phyloP scores from a whole-genome alignment of 2,329 filamentous ascomycete species.

The Xylaria sp. region DNA sequence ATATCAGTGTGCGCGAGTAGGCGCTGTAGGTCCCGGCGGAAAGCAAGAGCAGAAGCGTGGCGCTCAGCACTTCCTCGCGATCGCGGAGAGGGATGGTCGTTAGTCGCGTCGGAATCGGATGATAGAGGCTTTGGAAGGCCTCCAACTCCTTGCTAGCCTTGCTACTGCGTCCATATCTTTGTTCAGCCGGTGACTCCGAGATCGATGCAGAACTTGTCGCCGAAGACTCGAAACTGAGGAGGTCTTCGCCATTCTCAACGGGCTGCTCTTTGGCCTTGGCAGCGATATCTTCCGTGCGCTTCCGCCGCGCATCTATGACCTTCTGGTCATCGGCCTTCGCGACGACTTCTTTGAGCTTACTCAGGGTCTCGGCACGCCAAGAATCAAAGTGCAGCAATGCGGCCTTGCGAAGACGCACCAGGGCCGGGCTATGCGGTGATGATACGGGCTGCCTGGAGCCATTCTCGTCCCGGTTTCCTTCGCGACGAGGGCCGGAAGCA shows the following conservation, averaged over 20 bases:
- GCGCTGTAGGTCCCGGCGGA: constrained; percentile 80
- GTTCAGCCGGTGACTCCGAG: neutral
- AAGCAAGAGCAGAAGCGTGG: constrained; percentile 75
- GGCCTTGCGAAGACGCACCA: constrained; percentile 57
- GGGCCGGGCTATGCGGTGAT: constrained; percentile 43
- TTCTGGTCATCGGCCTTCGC: constrained; percentile 61
- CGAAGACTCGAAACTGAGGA: constrained; percentile 55
- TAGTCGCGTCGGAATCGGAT: constrained; percentile 64
- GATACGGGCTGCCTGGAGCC: constrained; percentile 16
- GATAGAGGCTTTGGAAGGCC: constrained; percentile 63
- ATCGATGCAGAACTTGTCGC: neutral
- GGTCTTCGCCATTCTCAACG: constrained; percentile 53
- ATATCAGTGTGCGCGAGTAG: constrained; percentile 75
- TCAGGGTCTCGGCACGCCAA: constrained; percentile 80
- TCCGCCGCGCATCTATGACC: constrained; percentile 59
- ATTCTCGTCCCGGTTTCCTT: constrained; percentile 16
- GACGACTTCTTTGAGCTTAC: constrained; percentile 75
- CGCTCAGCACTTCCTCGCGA: constrained; percentile 73
- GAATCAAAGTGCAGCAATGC: constrained; percentile 77
- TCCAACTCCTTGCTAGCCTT: constrained; percentile 47
- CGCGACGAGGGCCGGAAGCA: neutral
- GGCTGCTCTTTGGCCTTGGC: constrained; percentile 52
- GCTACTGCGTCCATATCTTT: neutral
- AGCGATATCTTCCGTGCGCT: constrained; percentile 57
- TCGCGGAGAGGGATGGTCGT: constrained; percentile 68